Base-by-base conservation (phyloP, 2,329 filamentous ascomycete genomes). In the Botryotinia globosa region DNA sequence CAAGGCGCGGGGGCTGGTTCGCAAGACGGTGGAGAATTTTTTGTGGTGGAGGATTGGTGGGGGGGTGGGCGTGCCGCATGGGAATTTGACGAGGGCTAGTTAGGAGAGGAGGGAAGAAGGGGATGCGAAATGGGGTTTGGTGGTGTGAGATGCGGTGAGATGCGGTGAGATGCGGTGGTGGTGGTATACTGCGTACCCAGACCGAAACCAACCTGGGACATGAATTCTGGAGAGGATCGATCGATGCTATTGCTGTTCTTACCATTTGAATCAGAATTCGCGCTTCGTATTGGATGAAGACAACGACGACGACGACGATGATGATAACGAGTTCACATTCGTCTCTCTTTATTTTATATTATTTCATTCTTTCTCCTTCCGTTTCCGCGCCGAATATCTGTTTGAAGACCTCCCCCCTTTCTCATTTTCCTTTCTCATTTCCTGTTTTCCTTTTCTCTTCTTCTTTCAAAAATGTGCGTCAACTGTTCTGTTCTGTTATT, bases 11-110 rank as follows among this genome's bases (percentile, higher is more conserved):
- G 29, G 4, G 1, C 18, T 61, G 16, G 63, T 68, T 0, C 32
- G 44, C 39, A 68, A 72, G 42, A 25, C 22, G 12, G 18, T 72
- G 32, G 70, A 72, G 39, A 72, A 72, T 61, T 72, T 68, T 22
- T 45, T 61, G 34, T 61, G 34, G 37, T 72, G 63, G 70, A 72
- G 70, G 45, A 25, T 72, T 3, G n/a, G n/a, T 0, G 59, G 59
- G 3, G 45, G 22, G 3, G 8, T 20, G 1, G 48, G 22, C 5
- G 20, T 25, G 8, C 37, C 61, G 14, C 45, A 71, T 71, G 44
- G n/a, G 22, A 22, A 25, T 18, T 56, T 71, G 45, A 44, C 58
- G 58, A 29, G 18, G 18, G 68, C 18, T 37, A 37, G 20, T 51
- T 14, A 14, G 18, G 48, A 9, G 34, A 18, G 34, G 25, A 5